Base-by-base conservation (phyloP, 2,329 filamentous ascomycete species). In the Alternaria tenuissima region DNA sequence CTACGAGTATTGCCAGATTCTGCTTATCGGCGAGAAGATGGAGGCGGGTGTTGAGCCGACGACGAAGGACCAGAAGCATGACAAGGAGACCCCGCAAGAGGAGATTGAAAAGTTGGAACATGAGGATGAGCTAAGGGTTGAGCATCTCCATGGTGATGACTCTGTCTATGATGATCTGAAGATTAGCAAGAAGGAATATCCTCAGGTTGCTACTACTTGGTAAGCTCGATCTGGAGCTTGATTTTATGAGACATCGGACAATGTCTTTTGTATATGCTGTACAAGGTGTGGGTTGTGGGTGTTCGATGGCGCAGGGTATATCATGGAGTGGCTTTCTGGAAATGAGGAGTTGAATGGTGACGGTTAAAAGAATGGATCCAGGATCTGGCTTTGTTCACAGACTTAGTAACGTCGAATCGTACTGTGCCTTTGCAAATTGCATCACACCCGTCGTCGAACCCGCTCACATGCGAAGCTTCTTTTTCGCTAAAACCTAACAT, bases 81-180 rank as follows among this genome's bases (percentile, higher is more conserved):
- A 77, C 16, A 88, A 89, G 69, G 86, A 88, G 63, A 85, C 88
- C 2, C 89, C 90, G 0, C 80, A 83, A n/a, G 88, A 92, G 64
- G 90, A 92, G 68, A 76, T 96, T 46, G 87, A 93, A 74, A 87
- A 89, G 73, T 79, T 96, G 2, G 91, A 93, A 75, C 84, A 90
- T 12, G 91, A 94, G 73, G 91, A 95, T 67, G 83, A 89, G 62
- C 80, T 88, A 58, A 84, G 91, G 7, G 88, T 93, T 75, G 82
- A 85, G 72, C 78, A 86, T 66, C 78, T 89, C 12, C 78, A 83
- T 66, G 86, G 86, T 49, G 84, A 89, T 61, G 83, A 88, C 60
- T 82, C 86, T 2, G 80, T 90, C 51, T 90, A 88, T 70, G 80
- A 84, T 11, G 88, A 90, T 73, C 76, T 91, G 36, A 79, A 85